Evolutionary conservation across 805 yeast species (phyloP).

Genomic region (Candida sphagnicola): DNA sequence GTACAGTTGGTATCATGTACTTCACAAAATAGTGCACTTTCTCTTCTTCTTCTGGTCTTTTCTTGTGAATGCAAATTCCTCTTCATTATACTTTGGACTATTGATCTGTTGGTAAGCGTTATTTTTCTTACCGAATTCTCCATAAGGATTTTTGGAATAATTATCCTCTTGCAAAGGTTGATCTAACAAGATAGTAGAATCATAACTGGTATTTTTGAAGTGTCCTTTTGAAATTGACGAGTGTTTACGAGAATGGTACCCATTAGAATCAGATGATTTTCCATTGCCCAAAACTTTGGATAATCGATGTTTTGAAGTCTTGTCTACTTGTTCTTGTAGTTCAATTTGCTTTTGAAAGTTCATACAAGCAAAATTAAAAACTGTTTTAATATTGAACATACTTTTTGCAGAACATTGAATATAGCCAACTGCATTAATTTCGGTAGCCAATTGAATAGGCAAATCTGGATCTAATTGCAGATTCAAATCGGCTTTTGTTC

Average conservation of each 20-base stretch:
- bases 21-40: conserved; percentile 31
- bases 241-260: conserved; percentile 17
- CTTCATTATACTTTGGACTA: conserved; percentile 27
- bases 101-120: not conserved
- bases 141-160: conserved; percentile 33
- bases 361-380: conserved; percentile 60
- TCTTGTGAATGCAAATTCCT: conserved; percentile 40
- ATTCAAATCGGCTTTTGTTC: conserved; percentile 68
- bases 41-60: conserved; percentile 24
- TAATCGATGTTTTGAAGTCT: conserved; percentile 26
- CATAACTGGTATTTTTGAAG: conserved; percentile 33
- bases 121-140: conserved; percentile 14
- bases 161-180: conserved; percentile 40
- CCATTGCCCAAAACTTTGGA: conserved; percentile 27
- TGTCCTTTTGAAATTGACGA: conserved; percentile 31
- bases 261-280: conserved; percentile 10
- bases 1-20: no score
- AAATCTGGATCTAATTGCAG: conserved; percentile 37
- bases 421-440: conserved; percentile 67
- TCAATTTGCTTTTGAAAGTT: conserved; percentile 38
- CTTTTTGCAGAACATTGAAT: conserved; percentile 77
- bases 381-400: conserved; percentile 60
- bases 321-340: conserved; percentile 34
- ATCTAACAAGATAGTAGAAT: conserved; percentile 32
- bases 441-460: conserved; percentile 51